A percentile compares a stretch with the other conserved stretches of the same genome.
Conservation (phyloP, 495 filamentous ascomycete species). For the Penicillium malachiteum region DNA sequence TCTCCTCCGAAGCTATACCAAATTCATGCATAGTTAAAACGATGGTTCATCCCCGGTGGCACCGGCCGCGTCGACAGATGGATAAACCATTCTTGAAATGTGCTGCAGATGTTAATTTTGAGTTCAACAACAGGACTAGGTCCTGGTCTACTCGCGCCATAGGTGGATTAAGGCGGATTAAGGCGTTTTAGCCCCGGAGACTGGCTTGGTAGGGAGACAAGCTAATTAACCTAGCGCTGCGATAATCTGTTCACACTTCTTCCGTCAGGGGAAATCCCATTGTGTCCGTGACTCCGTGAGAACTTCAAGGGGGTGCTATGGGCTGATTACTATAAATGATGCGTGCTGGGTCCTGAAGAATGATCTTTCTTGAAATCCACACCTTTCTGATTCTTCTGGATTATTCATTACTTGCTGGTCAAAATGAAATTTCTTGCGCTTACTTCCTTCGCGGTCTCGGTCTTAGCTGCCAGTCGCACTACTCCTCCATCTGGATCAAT, state of each 20-base stretch:
- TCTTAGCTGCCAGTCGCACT: slow-evolving; percentile 41
- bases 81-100: neutral
- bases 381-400: neutral
- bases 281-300: too few species aligned
- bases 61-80: neutral
- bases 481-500: slow-evolving; percentile 52
- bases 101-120: neutral
- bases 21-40: neutral
- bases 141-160: neutral
- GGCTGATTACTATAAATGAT: too few species aligned
- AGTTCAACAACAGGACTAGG: neutral
- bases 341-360: too few species aligned
- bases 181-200: neutral
- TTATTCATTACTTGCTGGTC: neutral
- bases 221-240: too few species aligned
- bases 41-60: neutral
- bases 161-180: slow-evolving; percentile 5
- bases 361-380: neutral
- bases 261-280: neutral
- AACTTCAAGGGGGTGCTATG: too few species aligned
- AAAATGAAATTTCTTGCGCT: slow-evolving; percentile 13
- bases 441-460: slow-evolving; percentile 26
- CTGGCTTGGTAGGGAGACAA: neutral
- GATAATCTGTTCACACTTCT: neutral
- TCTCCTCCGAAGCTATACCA: slow-evolving; percentile 2